Conservation (phyloP, 495 filamentous ascomycete species). For the Lepraria neglecta region DNA sequence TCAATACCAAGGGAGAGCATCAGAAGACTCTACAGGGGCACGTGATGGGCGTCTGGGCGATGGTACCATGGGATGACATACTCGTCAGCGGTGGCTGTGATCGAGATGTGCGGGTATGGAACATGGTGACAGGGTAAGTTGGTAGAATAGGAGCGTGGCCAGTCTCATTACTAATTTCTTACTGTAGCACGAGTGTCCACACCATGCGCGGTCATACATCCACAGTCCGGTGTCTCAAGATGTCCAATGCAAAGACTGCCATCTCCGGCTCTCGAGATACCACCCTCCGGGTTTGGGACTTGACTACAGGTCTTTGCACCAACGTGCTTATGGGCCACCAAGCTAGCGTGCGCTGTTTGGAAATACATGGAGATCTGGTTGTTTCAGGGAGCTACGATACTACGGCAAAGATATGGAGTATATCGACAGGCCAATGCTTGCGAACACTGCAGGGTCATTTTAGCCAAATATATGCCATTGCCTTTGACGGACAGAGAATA, state of each 20-base stretch:
- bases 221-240: conserved; percentile 94
- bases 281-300: conserved; percentile 91
- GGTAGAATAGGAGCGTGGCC: too few species aligned
- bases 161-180: conserved; percentile 14
- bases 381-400: conserved; percentile 98
- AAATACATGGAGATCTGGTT: conserved; percentile 90
- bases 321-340: conserved; percentile 94
- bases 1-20: conserved; percentile 81
- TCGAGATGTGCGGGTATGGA: conserved; percentile 94
- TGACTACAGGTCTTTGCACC: conserved; percentile 74
- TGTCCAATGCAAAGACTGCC: conserved; percentile 86
- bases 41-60: conserved; percentile 99
- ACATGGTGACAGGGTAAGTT: conserved; percentile 80
- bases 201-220: conserved; percentile 90
- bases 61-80: conserved; percentile 96
- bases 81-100: conserved; percentile 96
- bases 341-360: conserved; percentile 90
- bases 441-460: conserved; percentile 91
- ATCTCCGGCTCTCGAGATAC: conserved; percentile 96
- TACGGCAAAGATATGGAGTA: conserved; percentile 94
- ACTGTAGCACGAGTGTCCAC: conserved; percentile 59
- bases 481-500: conserved; percentile 86
- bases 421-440: conserved; percentile 84
- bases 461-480: conserved; percentile 98
- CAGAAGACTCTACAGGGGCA: conserved; percentile 89